Evolutionary conservation across 768 basidiomycete genomes (phyloP), one percentile per base, ranked within the genome.

Genomic region (Rhodotorula taiwanensis): DNA sequence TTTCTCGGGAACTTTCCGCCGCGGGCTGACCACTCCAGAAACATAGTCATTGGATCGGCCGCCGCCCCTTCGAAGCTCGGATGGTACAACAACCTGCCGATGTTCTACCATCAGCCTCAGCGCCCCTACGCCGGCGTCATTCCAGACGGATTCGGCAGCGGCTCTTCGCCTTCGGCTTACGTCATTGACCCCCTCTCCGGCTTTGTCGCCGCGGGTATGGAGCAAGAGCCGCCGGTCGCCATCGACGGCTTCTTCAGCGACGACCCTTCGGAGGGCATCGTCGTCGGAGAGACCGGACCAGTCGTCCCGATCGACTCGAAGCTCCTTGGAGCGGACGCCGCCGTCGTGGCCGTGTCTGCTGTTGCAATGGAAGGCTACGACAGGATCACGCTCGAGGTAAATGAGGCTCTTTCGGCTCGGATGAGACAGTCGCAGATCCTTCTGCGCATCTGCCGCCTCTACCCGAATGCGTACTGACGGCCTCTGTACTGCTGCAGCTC

Each of bases 161-260:
- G 76, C 21, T 58, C 58, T 27, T 64, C 75, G 25, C 63, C 70
- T 2, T 55, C 73, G 0, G 52, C 73, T 6, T 76, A 74, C 70
- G 63, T 69, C 14, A 66, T 74, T n/a, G 54, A 64, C n/a, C 77
- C 77, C 1, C 73, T 76, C 52, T 58, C 73, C 28, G 77, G 71
- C 15, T 71, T 78, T 34, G 51, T 55, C 4, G 59, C 50, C 6
- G 71, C 64, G 21, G 75, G 72, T 44, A 67, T 70, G 43, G 68
- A 71, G 49, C 14, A 30, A 6, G 36, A 64, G 28, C 30, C 18
- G 2, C 52, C 41, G 1, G 25, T 53, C 20, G 47, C 44, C 20
- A 56, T 70, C 44, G 68, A 69, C 28, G 66, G 54, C 25, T 71
- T 39, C 16, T 39, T 39, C 36, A 39, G 36, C 36, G 36, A 39